Evolutionary conservation across 83 land plant species (phyloP).

Genomic region (Picea abies): DNA sequence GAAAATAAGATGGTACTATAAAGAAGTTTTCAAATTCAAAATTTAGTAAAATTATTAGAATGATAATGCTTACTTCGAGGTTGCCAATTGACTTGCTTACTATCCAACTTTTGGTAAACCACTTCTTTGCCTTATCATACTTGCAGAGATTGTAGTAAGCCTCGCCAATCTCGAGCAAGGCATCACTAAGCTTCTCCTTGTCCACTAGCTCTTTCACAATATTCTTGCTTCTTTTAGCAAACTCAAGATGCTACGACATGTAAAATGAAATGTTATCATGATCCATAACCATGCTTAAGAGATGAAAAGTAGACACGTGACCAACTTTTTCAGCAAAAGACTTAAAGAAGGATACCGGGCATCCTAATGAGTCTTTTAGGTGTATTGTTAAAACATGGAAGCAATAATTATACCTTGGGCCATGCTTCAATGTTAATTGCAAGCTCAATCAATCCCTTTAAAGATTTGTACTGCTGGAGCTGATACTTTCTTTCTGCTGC

Average conservation of each 20-base stretch:
- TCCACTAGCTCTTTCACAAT: constrained; percentile 76
- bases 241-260: constrained; percentile 57
- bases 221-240: constrained; percentile 71
- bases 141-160: constrained; percentile 80
- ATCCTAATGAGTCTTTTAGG: neutral
- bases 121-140: constrained; percentile 77
- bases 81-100: constrained; percentile 67
- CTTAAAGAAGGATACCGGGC: neutral
- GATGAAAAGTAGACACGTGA: neutral
- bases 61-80: constrained; percentile 62
- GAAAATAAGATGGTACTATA: neutral
- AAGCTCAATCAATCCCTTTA: constrained; percentile 69
- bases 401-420: constrained; percentile 54
- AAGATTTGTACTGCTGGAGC: constrained; percentile 52
- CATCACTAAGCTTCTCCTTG: constrained; percentile 87
- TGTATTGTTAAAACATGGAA: neutral
- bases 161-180: constrained; percentile 75
- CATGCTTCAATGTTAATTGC: constrained; percentile 74
- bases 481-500: constrained; percentile 38
- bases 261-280: constrained; percentile 8
- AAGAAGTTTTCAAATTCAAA: neutral
- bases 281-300: neutral
- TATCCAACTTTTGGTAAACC: constrained; percentile 82
- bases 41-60: too few species aligned
- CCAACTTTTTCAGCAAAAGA: neutral